These are phyloP conservation scores for Fusarium piperis DNA, from an alignment of 2,329 filamentous ascomycete genomes.

Conservation along the genomic window DNA sequence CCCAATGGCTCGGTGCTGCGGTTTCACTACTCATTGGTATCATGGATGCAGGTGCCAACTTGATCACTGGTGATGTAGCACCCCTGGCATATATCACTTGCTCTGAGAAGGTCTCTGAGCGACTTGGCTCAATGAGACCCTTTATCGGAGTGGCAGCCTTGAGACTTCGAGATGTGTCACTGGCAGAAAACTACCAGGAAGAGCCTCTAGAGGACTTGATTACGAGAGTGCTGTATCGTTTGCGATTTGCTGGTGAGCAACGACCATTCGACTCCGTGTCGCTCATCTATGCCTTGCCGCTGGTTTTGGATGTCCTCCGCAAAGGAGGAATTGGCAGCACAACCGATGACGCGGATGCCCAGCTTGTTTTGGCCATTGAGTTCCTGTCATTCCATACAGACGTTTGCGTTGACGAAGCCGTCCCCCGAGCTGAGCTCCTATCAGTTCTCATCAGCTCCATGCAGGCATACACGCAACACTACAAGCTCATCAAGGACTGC, in stretches of 20 bases:
- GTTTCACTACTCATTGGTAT: constrained; percentile 77
- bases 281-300: constrained; percentile 85
- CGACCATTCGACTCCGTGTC: constrained; percentile 92
- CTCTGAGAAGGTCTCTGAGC: constrained; percentile 76
- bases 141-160: constrained; percentile 91
- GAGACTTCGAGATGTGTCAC: constrained; percentile 77
- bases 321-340: constrained; percentile 80
- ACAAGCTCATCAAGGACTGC: constrained; percentile 94
- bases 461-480: constrained; percentile 91
- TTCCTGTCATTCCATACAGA: constrained; percentile 89
- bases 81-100: constrained; percentile 83
- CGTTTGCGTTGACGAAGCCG: constrained; percentile 75
- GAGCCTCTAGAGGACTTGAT: constrained; percentile 87
- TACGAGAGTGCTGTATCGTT: constrained; percentile 87
- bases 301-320: constrained; percentile 81
- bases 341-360: constrained; percentile 85
- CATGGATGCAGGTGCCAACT: constrained; percentile 81
- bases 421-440: constrained; percentile 81
- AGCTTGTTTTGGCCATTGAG: constrained; percentile 88
- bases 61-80: constrained; percentile 83
- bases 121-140: constrained; percentile 78
- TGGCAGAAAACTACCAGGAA: constrained; percentile 76
- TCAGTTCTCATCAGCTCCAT: constrained; percentile 80
- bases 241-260: constrained; percentile 91
- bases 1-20: constrained; percentile 86